These are phyloP conservation scores for Diospyros lotus DNA, from an alignment of 148 eudicot genomes.

Conservation along the genomic window DNA sequence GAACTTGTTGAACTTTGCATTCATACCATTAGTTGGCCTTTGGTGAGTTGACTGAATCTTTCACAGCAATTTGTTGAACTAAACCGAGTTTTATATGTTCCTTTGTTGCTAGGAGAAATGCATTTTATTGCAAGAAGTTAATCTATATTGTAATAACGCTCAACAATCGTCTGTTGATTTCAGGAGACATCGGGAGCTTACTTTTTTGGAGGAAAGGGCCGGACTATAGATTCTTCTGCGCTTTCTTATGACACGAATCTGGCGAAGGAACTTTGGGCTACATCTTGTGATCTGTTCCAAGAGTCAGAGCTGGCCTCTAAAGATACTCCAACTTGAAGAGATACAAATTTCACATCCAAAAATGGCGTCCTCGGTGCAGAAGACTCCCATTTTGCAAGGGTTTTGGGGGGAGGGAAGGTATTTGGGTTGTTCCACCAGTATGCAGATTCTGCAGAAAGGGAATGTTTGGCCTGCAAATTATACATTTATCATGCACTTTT, in stretches of 20 bases:
- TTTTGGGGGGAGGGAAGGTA: no score
- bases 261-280: slow-evolving; percentile 53
- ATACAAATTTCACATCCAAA: no score
- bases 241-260: slow-evolving; percentile 51
- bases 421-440: no score
- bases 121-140: background rate
- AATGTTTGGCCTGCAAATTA: no score
- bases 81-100: background rate
- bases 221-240: slow-evolving; percentile 49
- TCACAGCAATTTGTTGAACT: background rate
- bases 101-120: background rate
- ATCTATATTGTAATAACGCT: background rate
- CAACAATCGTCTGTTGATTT: background rate
- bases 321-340: slow-evolving; percentile 16
- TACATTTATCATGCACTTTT: no score
- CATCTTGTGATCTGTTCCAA: slow-evolving; percentile 41
- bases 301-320: slow-evolving; percentile 31
- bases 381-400: no score
- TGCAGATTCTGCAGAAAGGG: no score
- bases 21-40: no score
- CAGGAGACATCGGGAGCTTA: slow-evolving; percentile 73
- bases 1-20: no score
- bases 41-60: background rate
- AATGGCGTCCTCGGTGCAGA: no score
- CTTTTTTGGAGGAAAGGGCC: slow-evolving; percentile 82